Evolutionary conservation across 2,329 filamentous ascomycete genomes (phyloP), one percentile per base, ranked within the genome.

Genomic region (Trichocomaceae sp.): DNA sequence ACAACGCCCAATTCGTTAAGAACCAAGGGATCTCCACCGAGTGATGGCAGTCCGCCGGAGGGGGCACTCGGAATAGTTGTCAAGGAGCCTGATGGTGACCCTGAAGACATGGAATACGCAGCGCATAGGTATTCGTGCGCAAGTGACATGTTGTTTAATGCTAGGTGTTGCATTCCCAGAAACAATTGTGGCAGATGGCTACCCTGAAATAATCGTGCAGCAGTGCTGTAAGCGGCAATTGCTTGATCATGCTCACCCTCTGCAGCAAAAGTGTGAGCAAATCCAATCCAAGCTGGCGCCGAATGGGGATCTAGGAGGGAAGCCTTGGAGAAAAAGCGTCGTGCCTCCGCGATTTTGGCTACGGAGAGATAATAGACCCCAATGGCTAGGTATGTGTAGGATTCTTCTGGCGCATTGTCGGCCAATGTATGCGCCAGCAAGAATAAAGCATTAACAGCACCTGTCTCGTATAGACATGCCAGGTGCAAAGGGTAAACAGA

Each of bases 221-320:
- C 93, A 0, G 93, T 99, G 29, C 89, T 95, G 74, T 99, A 99
- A 0, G 95, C 93, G 8, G 91, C 95, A 59, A 99, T 96, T 47
- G 93, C 93, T 73, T 99, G 93, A 69, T 99, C 93, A 70, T 97
- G 91, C 71, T 99, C 93, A 51, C 93, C 93, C 70, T 99, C 93
- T 10, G 90, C 91, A 1, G 93, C 93, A 69, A 99, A 99, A 0
- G 93, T 99, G 70, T 99, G 95, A 1, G 93, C 93, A 67, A 99
- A 99, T 1, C 95, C 93, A 60, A 99, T 97, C 93, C 93, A 99
- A 2, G 93, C 93, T 1, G 93, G 89, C 0, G 92, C 92, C 64
- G 96, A 99, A 73, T 97, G 92, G 6, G 92, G 88, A 66, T 99
- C 91, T 85, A 99, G 92, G 77, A 97, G 87, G 61, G 89, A 95